Base-by-base conservation (phyloP, 306 rosid genomes). In the Trifolium subterraneum region DNA sequence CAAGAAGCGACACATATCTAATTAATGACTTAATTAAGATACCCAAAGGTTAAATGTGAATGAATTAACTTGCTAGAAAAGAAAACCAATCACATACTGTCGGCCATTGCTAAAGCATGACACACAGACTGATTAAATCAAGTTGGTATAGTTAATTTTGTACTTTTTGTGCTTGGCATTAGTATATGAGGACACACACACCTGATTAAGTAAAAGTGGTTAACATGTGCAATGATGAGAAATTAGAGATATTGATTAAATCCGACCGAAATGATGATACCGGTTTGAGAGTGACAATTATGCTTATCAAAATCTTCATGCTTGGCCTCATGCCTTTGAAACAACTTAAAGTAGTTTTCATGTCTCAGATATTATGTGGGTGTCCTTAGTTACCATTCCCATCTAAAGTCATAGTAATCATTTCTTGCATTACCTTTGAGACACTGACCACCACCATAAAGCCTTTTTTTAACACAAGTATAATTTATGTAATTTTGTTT, bases 181-280 rank as follows among this genome's bases (percentile, higher is more conserved):
- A 4, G 4, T 44, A 68, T 71, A 33, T 75, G 41, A 58, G 19
- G 80, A 72, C 23, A 19, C 81, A 72, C 23, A 19, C 81, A 48
- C 44, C 76, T 68, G 55, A 68, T 66, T 4, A 69, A 25, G 44
- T 19, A n/a, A 44, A 33, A 12, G 13, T 50, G 6, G 25, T 51
- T 62, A 70, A 70, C 77, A 68, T 59, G 16, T 19, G 78, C 77
- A 64, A 71, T 68, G 74, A 70, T 71, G 73, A 68, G 27, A 70
- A 50, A 52, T 52, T 65, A 67, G 67, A 33, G 78, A 55, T 25
- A 67, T 74, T 58, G 56, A 83, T 64, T 72, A 64, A 75, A 58
- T 47, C 81, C 81, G 73, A 81, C 75, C 71, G 35, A 58, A 68
- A 79, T 81, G 78, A 74, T 86, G 16, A 78, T 78, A 63, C 65